Evolutionary conservation across 768 basidiomycete species (phyloP), one percentile per base, ranked within the genome.

Genomic region (Phallus indusiatus): DNA sequence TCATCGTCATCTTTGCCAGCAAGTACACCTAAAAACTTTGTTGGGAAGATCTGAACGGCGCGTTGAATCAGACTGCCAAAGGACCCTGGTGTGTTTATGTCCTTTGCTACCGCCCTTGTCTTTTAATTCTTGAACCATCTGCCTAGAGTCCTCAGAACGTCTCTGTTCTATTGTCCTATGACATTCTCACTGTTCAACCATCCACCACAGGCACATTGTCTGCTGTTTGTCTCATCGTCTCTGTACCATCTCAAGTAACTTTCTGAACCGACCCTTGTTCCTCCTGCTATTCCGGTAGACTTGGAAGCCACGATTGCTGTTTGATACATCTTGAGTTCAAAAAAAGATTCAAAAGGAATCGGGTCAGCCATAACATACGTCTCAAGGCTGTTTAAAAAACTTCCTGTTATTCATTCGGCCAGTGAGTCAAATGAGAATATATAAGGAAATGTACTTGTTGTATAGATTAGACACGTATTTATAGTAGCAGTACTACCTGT

Each of bases 61-160:
- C 94, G n/a, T n/a, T n/a, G 83, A 47, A 97, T 77, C 66, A 91
- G 79, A 0, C 94, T 94, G 68, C 96, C 94, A 6, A 91, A 92
- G 0, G 93, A 95, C 6, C 94, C 93, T 92, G 68, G 89, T 92
- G 59, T 63, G 77, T 72, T 33, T 5, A 52, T 24, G 46, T 28
- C 47, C 47, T 35, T 42, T 35, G 46, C 55, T 54, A 34, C 11
- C n/a, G n/a, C 18, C 55, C 7, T 20, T 18, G n/a, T n/a, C 17
- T 60, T 54, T 50, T 0, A 16, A 28, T 2, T 7, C 18, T 33
- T 33, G 8, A 18, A 11, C 42, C 34, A 52, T n/a, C 14, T 55
- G 28, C 53, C 2, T 66, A 93, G 91, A 86, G 83, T 7, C 85
- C 83, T 59, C 79, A 82, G n/a, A 90, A 88, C 65, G 70, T 79